Evolutionary conservation across 2,329 filamentous ascomycete genomes (phyloP).

Genomic region (Calonectria multiphialidica): DNA sequence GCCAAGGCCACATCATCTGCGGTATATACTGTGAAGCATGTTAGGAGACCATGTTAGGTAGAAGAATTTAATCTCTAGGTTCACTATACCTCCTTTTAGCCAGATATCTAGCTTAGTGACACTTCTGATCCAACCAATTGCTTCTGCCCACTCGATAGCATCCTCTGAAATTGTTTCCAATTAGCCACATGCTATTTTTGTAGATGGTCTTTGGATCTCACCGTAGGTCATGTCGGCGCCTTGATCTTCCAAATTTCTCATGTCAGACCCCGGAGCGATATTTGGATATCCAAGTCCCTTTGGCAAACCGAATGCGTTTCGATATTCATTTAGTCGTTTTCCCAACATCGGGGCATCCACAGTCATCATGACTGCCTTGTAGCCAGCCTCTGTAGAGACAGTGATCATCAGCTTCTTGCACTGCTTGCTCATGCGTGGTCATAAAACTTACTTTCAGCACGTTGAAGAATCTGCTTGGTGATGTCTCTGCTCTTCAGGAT

Average conservation of each 20-base stretch:
- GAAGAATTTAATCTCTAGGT: not conserved
- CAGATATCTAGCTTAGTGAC: constrained; percentile 1
- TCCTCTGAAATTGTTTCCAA: not conserved
- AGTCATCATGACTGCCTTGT: constrained; percentile 43
- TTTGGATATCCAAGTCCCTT: constrained; percentile 29
- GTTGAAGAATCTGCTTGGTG: constrained; percentile 50
- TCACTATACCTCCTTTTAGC: not conserved
- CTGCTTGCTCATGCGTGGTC: rapidly evolving
- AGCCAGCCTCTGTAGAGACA: constrained; percentile 21
- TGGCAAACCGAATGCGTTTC: constrained; percentile 36
- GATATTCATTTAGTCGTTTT: constrained; percentile 35
- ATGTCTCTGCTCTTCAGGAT: constrained; percentile 61
- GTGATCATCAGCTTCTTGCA: not conserved
- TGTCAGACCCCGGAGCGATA: constrained; percentile 12
- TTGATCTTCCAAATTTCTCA: constrained; percentile 7
- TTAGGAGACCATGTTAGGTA: not conserved
- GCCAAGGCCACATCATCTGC: constrained; percentile 46
- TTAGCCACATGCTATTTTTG: not conserved
- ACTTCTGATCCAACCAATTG: not conserved
- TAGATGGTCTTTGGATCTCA: not conserved
- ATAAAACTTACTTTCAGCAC: constrained; percentile 51
- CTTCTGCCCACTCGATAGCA: not conserved
- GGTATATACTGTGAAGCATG: constrained; percentile 33
- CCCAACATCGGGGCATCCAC: constrained; percentile 40
- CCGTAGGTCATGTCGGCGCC: not conserved